Conservation (phyloP, 1,139 yeast genomes). For the Maudiozyma humilis region DNA sequence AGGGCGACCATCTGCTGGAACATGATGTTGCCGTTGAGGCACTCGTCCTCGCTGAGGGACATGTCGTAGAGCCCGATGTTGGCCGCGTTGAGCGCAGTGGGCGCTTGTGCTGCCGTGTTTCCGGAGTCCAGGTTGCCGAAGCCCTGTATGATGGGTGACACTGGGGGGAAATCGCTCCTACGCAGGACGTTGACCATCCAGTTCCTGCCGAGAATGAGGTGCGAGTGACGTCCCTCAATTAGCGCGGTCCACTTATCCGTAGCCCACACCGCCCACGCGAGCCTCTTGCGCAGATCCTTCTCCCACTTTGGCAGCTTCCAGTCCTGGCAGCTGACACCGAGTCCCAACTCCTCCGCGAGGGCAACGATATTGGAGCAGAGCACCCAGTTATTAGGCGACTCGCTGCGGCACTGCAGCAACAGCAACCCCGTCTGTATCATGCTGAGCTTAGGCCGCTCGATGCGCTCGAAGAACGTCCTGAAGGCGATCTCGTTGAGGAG, state of each 20-base stretch:
- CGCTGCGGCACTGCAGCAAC: slow-evolving; percentile 57
- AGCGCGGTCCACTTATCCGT: slow-evolving; percentile 85
- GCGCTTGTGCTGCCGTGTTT: not conserved
- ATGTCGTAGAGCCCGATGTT: slow-evolving; percentile 22
- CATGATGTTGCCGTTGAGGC: slow-evolving; percentile 61
- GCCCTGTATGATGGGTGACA: slow-evolving; percentile 21
- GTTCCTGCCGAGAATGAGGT: slow-evolving; percentile 51
- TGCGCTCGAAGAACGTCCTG: slow-evolving; percentile 46
- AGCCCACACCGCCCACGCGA: slow-evolving; percentile 89
- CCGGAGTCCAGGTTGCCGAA: not conserved
- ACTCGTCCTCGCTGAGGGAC: slow-evolving; percentile 41
- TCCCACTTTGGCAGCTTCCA: slow-evolving; percentile 96
- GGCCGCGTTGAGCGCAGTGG: slow-evolving; percentile 2
- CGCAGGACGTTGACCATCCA: slow-evolving; percentile 60
- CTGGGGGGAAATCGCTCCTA: slow-evolving; percentile 69
- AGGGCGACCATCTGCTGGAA: slow-evolving; percentile 64
- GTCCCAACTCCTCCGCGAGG: slow-evolving; percentile 74
- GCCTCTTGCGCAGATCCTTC: slow-evolving; percentile 67
- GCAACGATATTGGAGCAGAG: slow-evolving; percentile 81
- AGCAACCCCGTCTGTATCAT: slow-evolving; percentile 75
- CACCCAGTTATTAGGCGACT: slow-evolving; percentile 56
- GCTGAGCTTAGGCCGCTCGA: slow-evolving; percentile 67
- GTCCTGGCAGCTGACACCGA: slow-evolving; percentile 74
- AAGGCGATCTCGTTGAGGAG: slow-evolving; percentile 55
- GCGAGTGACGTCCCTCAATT: slow-evolving; percentile 74